Conservation (phyloP, 495 filamentous ascomycete species). For the Penicillium manginii region DNA sequence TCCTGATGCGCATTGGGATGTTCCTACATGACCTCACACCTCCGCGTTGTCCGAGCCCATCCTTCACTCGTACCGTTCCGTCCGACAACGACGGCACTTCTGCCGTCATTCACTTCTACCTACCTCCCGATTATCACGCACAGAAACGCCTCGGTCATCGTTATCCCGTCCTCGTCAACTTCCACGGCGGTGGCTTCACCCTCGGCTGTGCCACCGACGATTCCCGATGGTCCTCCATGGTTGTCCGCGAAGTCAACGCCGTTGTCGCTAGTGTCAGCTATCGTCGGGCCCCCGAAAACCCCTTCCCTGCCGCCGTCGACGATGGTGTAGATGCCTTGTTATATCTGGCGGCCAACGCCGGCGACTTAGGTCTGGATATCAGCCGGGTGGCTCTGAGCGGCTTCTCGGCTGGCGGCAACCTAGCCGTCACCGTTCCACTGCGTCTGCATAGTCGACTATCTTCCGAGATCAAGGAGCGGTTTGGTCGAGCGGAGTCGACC, state of each 20-base stretch:
- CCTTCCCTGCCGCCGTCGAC: slow-evolving; percentile 76
- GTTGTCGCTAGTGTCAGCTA: slow-evolving; percentile 75
- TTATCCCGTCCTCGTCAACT: slow-evolving; percentile 70
- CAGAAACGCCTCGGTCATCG: slow-evolving; percentile 41
- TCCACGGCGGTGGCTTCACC: slow-evolving; percentile 80
- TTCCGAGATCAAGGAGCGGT: slow-evolving; percentile 29
- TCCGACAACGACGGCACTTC: slow-evolving; percentile 55
- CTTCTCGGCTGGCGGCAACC: slow-evolving; percentile 88
- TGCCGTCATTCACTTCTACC: slow-evolving; percentile 81
- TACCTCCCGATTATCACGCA: slow-evolving; percentile 62
- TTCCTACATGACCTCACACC: slow-evolving; percentile 69
- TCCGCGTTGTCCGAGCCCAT: slow-evolving; percentile 67
- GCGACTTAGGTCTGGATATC: slow-evolving; percentile 59
- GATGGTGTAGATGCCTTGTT: slow-evolving; percentile 74
- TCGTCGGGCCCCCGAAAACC: slow-evolving; percentile 75
- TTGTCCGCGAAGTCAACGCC: slow-evolving; percentile 60
- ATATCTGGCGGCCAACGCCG: slow-evolving; percentile 63
- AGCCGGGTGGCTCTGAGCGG: slow-evolving; percentile 73
- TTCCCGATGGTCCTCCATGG: slow-evolving; percentile 64
- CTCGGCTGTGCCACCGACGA: slow-evolving; percentile 73
- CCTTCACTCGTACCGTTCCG: slow-evolving; percentile 66
- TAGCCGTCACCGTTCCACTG: slow-evolving; percentile 79
- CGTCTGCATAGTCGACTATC: slow-evolving; percentile 52
- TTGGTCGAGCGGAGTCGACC: slow-evolving; percentile 44
- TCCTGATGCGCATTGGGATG: slow-evolving; percentile 81